These are phyloP conservation scores for Lavandula angustifolia DNA, from an alignment of 257 asterid species.

Conservation along the genomic window DNA sequence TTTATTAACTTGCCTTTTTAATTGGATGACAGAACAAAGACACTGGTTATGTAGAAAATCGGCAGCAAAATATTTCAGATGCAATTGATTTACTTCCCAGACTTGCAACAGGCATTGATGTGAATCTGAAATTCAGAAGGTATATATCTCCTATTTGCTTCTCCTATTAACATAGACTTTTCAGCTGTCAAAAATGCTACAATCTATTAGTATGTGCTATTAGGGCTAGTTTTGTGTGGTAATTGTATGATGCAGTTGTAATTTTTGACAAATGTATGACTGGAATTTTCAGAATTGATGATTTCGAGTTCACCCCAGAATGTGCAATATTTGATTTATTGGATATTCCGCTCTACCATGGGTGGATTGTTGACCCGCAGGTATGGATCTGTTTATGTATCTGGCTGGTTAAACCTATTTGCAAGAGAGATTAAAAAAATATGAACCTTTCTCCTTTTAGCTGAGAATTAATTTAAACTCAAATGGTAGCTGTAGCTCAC, in stretches of 20 bases:
- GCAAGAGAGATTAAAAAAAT: neutral
- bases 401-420: constrained; percentile 8
- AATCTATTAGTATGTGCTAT: neutral
- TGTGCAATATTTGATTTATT: constrained; percentile 94
- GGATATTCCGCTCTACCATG: constrained; percentile 98
- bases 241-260: constrained; percentile 14
- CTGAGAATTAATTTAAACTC: constrained; percentile 2
- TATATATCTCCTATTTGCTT: constrained; percentile 30
- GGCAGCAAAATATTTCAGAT: constrained; percentile 85
- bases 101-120: constrained; percentile 95
- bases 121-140: constrained; percentile 85
- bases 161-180: constrained; percentile 11
- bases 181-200: constrained; percentile 11
- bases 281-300: constrained; percentile 66
- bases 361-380: constrained; percentile 99
- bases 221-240: constrained; percentile 9
- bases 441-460: too few species aligned
- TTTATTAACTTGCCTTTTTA: constrained; percentile 30
- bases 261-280: constrained; percentile 28
- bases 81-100: constrained; percentile 97
- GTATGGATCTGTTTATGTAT: constrained; percentile 41
- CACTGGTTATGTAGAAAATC: constrained; percentile 76
- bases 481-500: neutral
- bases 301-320: constrained; percentile 95
- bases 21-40: constrained; percentile 65